A percentile compares a stretch with the other conserved stretches of the same genome.
Conservation (phyloP, 2,329 filamentous ascomycete species). For the Aspergillus intermedius region DNA sequence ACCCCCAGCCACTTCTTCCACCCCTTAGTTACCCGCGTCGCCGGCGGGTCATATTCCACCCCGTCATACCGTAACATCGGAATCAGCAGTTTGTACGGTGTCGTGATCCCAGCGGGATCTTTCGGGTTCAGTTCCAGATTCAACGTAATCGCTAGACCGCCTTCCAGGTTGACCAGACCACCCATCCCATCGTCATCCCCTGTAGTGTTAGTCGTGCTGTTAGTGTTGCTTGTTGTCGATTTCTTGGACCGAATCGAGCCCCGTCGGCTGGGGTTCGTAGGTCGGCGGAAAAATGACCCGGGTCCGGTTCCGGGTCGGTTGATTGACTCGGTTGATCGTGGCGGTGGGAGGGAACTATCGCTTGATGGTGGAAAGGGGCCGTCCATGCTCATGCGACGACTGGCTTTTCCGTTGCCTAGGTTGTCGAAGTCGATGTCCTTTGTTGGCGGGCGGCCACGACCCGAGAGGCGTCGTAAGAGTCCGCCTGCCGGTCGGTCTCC, state of each 20-base stretch:
- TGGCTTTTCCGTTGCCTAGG: slow-evolving; percentile 16
- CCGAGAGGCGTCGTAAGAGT: slow-evolving; percentile 44
- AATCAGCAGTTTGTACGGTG: slow-evolving; percentile 78
- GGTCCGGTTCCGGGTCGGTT: slow-evolving; percentile 17
- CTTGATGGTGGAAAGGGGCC: slow-evolving; percentile 21
- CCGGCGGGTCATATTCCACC: slow-evolving; percentile 31
- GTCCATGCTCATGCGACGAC: slow-evolving; percentile 32
- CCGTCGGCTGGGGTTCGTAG: slow-evolving; percentile 55
- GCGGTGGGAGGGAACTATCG: slow-evolving; percentile 28
- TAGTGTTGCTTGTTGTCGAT: slow-evolving; percentile 52
- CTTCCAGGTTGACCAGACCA: slow-evolving; percentile 65
- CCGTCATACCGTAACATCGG: slow-evolving; percentile 61
- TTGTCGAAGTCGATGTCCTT: slow-evolving; percentile 32
- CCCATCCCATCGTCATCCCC: slow-evolving; percentile 45
- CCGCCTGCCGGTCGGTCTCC: slow-evolving; percentile 44
- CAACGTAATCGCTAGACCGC: slow-evolving; percentile 76
- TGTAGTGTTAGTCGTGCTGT: slow-evolving; percentile 21
- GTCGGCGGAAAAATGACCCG: slow-evolving; percentile 57
- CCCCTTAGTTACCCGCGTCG: slow-evolving; percentile 29
- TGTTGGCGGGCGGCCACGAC: slow-evolving; percentile 36
- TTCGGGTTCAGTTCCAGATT: slow-evolving; percentile 83
- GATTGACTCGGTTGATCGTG: slow-evolving; percentile 13
- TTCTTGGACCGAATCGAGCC: slow-evolving; percentile 34
- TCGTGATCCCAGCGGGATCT: slow-evolving; percentile 81
- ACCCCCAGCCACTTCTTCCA: slow-evolving; percentile 35